Evolutionary conservation across 371 early-diverging fungal species (phyloP), one percentile per base, ranked within the genome.

Genomic region (Conidiobolus incongruus): DNA sequence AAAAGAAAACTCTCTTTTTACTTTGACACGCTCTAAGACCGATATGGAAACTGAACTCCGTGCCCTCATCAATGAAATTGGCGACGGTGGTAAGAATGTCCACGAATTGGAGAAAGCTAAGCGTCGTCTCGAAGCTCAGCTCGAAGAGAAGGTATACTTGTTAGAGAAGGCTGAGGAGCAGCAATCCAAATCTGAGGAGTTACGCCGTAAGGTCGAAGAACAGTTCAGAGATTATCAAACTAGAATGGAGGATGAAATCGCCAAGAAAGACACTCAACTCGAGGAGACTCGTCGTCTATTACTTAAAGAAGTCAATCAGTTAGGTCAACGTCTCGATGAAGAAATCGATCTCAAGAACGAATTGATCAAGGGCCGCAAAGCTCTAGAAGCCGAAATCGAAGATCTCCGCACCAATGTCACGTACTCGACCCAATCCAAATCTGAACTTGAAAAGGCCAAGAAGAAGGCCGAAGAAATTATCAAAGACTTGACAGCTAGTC

Each of bases 201-300:
- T 65, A 47, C 75, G 75, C 52, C 53, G 53, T 2, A 51, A 53
- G 13, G 50, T 69, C 35, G 83, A 85, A 51, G 57, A 62, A 8
- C 76, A 79, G 53, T 50, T 82, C 23, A 40, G 55, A 38, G 80
- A 81, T 30, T 62, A 62, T 32, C 70, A 77, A 32, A 63, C 63
- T 22, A 61, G 62, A 43, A 49, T 63, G 30, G 76, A 81, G 46
- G 52, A 56, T 0, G 83, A 87, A 36, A 49, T 82, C 44, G 51
- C 56, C 12, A 62, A 62, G 32, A 80, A 77, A 52, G 81, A 81
- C 8, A 46, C 56, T 7, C 65, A 68, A 40, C 58, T 71, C 46
- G 86, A 87, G 38, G 83, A 85, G 45, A 68, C 73, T 10, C 65
- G 80, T 26, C 68, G 67, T 35, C 54, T 72, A 51, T 65, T 83